These are phyloP conservation scores for Pestalotiopsis sp. DNA, from an alignment of 2,329 filamentous ascomycete genomes.

Conservation along the genomic window DNA sequence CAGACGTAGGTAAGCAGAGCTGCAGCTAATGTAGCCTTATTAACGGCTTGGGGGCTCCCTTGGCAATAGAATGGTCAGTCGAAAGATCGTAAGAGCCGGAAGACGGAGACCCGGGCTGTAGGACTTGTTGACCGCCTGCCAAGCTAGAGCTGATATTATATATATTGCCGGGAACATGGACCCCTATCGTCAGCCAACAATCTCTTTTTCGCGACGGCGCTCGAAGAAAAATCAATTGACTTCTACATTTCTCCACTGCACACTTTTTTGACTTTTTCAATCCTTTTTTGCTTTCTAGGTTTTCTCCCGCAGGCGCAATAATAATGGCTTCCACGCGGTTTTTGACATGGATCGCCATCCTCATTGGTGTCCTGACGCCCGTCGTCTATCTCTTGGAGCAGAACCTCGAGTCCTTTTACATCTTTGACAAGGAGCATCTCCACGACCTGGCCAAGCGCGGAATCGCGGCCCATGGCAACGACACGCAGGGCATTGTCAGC, in stretches of 20 bases:
- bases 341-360: slow-evolving; percentile 15
- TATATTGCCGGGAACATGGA: background rate
- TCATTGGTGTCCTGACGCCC: slow-evolving; percentile 43
- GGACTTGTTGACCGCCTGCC: slow-evolving; percentile 1
- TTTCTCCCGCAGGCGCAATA: background rate
- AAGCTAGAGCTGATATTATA: background rate
- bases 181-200: slow-evolving; percentile 1
- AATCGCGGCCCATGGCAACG: slow-evolving; percentile 70
- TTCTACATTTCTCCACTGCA: background rate
- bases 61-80: background rate
- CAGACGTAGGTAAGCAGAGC: background rate
- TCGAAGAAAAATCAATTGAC: slow-evolving; percentile 1
- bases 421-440: slow-evolving; percentile 71
- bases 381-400: slow-evolving; percentile 59
- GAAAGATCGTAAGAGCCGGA: slow-evolving; percentile 4
- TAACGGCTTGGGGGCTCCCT: background rate
- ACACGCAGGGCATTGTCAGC: slow-evolving; percentile 69
- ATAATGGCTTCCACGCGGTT: slow-evolving; percentile 6
- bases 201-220: background rate
- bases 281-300: background rate
- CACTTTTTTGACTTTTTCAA: slow-evolving; percentile 6
- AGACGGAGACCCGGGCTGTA: background rate
- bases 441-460: slow-evolving; percentile 68
- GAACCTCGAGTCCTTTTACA: slow-evolving; percentile 68
- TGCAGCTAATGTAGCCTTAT: background rate